Base-by-base conservation (phyloP, 1,139 yeast species). In the Geotrichum citri-aurantii region DNA sequence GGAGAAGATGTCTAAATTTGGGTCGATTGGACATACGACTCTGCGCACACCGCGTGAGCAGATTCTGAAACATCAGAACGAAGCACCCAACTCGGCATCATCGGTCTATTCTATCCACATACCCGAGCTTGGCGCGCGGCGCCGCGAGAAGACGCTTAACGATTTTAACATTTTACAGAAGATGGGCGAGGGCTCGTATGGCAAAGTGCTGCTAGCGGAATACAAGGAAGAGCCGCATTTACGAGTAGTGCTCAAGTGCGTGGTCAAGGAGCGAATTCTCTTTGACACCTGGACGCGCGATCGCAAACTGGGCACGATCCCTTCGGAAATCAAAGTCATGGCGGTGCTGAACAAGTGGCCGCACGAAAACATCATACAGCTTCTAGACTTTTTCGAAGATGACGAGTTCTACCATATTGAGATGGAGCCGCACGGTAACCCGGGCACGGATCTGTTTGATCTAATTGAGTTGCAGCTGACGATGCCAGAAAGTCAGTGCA, bases 261-360 rank as follows among this genome's bases (percentile, higher is more conserved):
- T 93, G 53, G 88, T 89, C 68, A 93, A 93, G 69, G 96, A 91
- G 65, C 81, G 96, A 58, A 93, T 93, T 65, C 77, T 93, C 68
- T 97, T 93, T 8, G 99, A 93, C 71, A 90, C 98, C 0, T 93
- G 99, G 99, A 96, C 91, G 1, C 78, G 98, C 59, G 98, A 93
- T 71, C 81, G 97, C 24, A 82, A 81, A 63, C 76, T 92, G 49
- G 99, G 99, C 3, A 92, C 97, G 0, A 88, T 93, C 37, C 98
- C 99, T 0, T 85, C 93, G 19, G 99, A 93, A 71, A 93, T 93
- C 66, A 96, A 91, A 71, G 86, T 93, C 53, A 85, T 93, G 90
- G 85, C 93, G 31, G 84, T 85, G 23, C 76, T 93, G 61, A 68
- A 69, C 26, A 76, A 79, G 56, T 82, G 83, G 62, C 93, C 92